Conservation (phyloP, 2,329 filamentous ascomycete genomes). For the Colletotrichum tropicale region DNA sequence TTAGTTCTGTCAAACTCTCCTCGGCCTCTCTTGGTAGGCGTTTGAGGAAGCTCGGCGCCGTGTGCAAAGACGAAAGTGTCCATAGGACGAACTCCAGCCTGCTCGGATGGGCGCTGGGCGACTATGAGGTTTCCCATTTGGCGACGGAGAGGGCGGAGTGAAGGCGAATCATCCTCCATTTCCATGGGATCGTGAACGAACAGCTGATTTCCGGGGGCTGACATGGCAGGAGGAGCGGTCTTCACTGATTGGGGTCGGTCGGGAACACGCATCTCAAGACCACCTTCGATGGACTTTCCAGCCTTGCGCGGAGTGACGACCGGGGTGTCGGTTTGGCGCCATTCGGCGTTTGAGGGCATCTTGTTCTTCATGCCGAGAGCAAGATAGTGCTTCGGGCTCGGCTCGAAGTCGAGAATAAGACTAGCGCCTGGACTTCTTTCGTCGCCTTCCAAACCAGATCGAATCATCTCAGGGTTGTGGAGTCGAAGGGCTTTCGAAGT, state of each 20-base stretch:
- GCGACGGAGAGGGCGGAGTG: not conserved
- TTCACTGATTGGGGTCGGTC: not conserved
- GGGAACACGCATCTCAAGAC: not conserved
- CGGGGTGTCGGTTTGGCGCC: not conserved
- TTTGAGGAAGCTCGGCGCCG: not conserved
- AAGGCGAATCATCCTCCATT: not conserved
- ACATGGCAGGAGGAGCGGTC: not conserved
- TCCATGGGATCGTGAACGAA: not conserved
- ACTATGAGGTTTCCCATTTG: not conserved
- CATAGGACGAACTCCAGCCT: not conserved
- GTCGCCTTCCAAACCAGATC: not conserved
- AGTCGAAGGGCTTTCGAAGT: not conserved
- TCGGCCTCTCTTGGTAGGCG: conserved; percentile 10
- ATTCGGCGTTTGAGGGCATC: not conserved
- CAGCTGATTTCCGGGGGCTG: not conserved
- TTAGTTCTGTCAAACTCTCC: conserved; percentile 9
- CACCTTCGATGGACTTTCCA: not conserved
- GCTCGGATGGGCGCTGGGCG: not conserved
- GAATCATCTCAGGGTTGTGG: not conserved
- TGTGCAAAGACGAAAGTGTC: not conserved
- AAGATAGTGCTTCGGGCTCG: conserved; percentile 1
- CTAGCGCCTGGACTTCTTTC: not conserved
- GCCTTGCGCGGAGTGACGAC: not conserved
- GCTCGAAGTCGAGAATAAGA: not conserved
- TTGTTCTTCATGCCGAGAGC: not conserved